Conservation (phyloP, 202 grass and related monocot genomes). For the Cymbopogon flexuosus region DNA sequence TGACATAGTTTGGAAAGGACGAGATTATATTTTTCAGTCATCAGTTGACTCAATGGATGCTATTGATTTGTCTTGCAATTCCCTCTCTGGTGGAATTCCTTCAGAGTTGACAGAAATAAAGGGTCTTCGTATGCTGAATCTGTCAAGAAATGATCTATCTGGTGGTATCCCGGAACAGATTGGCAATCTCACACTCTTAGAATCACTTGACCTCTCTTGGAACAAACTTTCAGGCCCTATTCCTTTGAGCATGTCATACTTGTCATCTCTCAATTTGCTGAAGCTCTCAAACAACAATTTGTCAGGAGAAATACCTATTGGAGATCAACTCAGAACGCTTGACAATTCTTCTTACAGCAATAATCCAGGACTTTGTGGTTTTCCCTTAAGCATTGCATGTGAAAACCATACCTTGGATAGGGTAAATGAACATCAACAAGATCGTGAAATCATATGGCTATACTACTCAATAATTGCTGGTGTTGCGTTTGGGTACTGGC, state of each 20-base stretch:
- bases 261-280: slow-evolving; percentile 18
- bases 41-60: not conserved
- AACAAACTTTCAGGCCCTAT: slow-evolving; percentile 43
- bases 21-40: not conserved
- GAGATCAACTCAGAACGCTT: slow-evolving; percentile 38
- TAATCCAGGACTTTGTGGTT: slow-evolving; percentile 35
- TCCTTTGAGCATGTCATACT: slow-evolving; percentile 22
- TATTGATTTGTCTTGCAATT: slow-evolving; percentile 39
- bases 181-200: slow-evolving; percentile 19
- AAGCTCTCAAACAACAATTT: slow-evolving; percentile 48
- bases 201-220: slow-evolving; percentile 37
- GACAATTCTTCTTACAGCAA: slow-evolving; percentile 22
- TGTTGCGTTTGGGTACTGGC: slow-evolving; percentile 8
- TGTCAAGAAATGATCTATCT: slow-evolving; percentile 40
- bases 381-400: slow-evolving; percentile 26
- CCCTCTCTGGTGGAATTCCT: slow-evolving; percentile 26
- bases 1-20: slow-evolving; percentile 22
- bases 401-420: not conserved
- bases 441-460: slow-evolving; percentile 1
- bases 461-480: slow-evolving; percentile 31
- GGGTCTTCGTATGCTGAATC: slow-evolving; percentile 15
- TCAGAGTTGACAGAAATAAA: slow-evolving; percentile 11
- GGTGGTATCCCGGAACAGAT: slow-evolving; percentile 19
- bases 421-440: not conserved
- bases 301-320: slow-evolving; percentile 41